phyloP scores from a whole-genome alignment of 2,329 filamentous ascomycete species.

The Xylariales sp. region DNA sequence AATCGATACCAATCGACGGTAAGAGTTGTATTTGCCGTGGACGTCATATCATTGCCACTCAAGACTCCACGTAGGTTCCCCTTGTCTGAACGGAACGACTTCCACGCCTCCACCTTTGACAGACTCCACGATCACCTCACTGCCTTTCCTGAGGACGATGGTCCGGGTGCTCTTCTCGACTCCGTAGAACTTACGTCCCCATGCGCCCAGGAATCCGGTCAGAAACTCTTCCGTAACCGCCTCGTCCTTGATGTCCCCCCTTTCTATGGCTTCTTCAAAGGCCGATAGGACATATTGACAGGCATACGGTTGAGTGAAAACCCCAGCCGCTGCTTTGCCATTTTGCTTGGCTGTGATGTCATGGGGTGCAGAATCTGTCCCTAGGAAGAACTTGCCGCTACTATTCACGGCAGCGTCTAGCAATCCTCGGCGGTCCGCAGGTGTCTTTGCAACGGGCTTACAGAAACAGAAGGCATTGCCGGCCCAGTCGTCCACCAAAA shows the following conservation, averaged over 20 bases:
- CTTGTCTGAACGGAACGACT: conserved; percentile 62
- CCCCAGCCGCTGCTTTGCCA: conserved; percentile 61
- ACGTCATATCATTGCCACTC: conserved; percentile 33
- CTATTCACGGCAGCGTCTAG: conserved; percentile 58
- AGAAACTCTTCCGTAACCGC: conserved; percentile 25
- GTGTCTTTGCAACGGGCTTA: conserved; percentile 60
- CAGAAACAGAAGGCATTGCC: conserved; percentile 56
- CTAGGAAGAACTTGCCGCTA: conserved; percentile 67
- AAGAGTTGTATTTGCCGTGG: too few species aligned
- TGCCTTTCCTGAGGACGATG: conserved; percentile 11
- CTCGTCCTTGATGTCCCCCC: conserved; percentile 21
- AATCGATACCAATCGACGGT: too few species aligned
- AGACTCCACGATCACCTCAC: conserved; percentile 48
- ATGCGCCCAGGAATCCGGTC: conserved; percentile 24
- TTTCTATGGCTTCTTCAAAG: conserved; percentile 40
- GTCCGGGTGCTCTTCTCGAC: conserved; percentile 9
- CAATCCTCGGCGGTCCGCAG: conserved; percentile 62
- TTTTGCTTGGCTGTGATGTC: conserved; percentile 52
- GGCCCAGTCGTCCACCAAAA: conserved; percentile 61
- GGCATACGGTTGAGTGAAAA: conserved; percentile 69
- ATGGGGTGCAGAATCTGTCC: conserved; percentile 65
- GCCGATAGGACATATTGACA: conserved; percentile 56
- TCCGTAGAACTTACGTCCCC: conserved; percentile 23
- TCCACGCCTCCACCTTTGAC: conserved; percentile 52
- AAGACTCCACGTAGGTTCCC: conserved; percentile 55